These are phyloP conservation scores for Passalora sequoiae DNA, from an alignment of 2,329 filamentous ascomycete species.

Conservation along the genomic window DNA sequence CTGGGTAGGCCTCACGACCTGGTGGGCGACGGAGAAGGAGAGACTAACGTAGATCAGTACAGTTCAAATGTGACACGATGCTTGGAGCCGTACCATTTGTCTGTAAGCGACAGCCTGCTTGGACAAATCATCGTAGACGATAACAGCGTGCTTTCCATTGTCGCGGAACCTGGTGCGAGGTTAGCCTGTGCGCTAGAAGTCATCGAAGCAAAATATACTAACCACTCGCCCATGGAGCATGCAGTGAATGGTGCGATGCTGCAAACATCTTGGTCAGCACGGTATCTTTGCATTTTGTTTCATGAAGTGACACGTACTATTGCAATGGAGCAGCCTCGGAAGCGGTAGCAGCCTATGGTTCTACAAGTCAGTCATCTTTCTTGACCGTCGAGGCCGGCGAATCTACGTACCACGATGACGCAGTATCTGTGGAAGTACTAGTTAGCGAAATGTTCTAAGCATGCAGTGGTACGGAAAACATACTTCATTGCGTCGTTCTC, in stretches of 20 bases:
- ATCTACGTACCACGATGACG: too few relatives aligned
- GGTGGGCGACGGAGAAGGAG: slow-evolving; percentile 95
- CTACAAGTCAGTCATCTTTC: neutral
- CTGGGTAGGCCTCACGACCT: slow-evolving; percentile 98
- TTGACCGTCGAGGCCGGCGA: too few relatives aligned
- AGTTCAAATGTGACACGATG: too few relatives aligned
- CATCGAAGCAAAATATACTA: too few relatives aligned
- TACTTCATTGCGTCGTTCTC: slow-evolving; percentile 99
- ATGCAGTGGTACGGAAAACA: slow-evolving; percentile 24
- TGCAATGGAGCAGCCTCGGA: slow-evolving; percentile 70
- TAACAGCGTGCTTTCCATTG: slow-evolving; percentile 77
- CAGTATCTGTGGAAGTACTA: too few relatives aligned
- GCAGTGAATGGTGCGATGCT: slow-evolving; percentile 76
- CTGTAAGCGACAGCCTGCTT: slow-evolving; percentile 76
- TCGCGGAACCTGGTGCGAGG: slow-evolving; percentile 54
- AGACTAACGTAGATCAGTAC: too few relatives aligned
- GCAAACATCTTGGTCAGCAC: neutral
- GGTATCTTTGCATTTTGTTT: neutral
- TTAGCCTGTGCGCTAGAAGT: slow-evolving; percentile 55
- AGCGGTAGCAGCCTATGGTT: slow-evolving; percentile 71
- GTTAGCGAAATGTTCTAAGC: too few relatives aligned
- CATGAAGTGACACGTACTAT: neutral
- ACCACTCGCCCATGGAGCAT: slow-evolving; percentile 36
- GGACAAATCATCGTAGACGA: slow-evolving; percentile 91
- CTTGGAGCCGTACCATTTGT: too few relatives aligned